These are phyloP conservation scores for Strobilomyces confusus DNA, from an alignment of 768 basidiomycete genomes.

Conservation along the genomic window DNA sequence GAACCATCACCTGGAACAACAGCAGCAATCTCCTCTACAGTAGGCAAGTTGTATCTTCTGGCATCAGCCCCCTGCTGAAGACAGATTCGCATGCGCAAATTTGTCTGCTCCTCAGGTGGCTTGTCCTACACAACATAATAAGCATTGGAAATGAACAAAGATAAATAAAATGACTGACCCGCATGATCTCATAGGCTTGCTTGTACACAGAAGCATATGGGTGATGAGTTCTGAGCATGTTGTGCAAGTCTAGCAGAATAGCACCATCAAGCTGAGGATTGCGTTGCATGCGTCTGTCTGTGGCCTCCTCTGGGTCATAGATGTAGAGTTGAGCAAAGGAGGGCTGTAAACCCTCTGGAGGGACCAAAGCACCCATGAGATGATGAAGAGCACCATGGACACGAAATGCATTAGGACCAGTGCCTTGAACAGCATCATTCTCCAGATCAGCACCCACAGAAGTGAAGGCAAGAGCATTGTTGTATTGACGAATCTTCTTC, in stretches of 20 bases:
- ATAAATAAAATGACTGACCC: neutral
- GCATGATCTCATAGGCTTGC: conserved; percentile 33
- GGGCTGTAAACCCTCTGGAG: conserved; percentile 18
- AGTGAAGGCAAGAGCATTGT: conserved; percentile 18
- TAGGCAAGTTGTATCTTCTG: conserved; percentile 42
- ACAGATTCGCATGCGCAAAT: conserved; percentile 10
- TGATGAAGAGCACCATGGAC: conserved; percentile 39
- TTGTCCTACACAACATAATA: neutral
- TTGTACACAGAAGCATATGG: conserved; percentile 30
- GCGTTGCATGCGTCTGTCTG: conserved; percentile 17
- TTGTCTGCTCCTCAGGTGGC: conserved; percentile 11
- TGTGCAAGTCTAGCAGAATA: conserved; percentile 25
- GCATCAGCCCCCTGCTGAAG: conserved; percentile 22
- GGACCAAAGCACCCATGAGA: conserved; percentile 29
- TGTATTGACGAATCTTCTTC: conserved; percentile 38
- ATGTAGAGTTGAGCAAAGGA: conserved; percentile 41
- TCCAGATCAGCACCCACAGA: conserved; percentile 1
- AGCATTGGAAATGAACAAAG: neutral
- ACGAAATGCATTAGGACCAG: conserved; percentile 12
- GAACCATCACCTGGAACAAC: conserved; percentile 36
- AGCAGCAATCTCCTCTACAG: conserved; percentile 39
- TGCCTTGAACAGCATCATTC: conserved; percentile 6
- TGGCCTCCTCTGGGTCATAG: conserved; percentile 36
- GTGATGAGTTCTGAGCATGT: conserved; percentile 16
- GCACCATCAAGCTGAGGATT: conserved; percentile 22